These are phyloP conservation scores for Mucor ambiguus DNA, from an alignment of 371 early-diverging fungal genomes.

Conservation along the genomic window DNA sequence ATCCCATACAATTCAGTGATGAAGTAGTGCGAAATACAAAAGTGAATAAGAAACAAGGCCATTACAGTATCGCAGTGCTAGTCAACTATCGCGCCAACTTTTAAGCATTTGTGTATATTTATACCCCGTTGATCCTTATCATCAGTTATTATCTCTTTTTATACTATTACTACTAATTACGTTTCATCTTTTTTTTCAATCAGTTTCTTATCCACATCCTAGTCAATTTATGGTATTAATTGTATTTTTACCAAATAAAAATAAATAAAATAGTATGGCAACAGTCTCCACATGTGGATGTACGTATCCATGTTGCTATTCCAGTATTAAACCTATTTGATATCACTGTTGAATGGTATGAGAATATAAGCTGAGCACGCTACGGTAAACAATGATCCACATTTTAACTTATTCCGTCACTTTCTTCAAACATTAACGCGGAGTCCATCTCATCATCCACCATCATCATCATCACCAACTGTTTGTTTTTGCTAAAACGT, in stretches of 20 bases:
- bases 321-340: not conserved
- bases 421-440: not conserved
- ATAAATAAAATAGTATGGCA: not conserved
- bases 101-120: conserved; percentile 8
- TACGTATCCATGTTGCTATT: not conserved
- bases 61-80: conserved; percentile 31
- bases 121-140: conserved; percentile 1
- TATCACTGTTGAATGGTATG: not conserved
- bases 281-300: not conserved
- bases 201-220: not conserved
- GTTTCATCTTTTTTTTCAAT: not conserved
- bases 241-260: not conserved
- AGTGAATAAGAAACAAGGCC: conserved; percentile 31
- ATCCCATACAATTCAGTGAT: conserved; percentile 20
- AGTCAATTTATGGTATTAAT: not conserved
- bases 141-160: not conserved
- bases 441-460: conserved; percentile 1
- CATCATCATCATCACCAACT: not conserved
- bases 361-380: not conserved
- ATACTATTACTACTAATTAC: not conserved
- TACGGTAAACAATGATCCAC: conserved; percentile 3
- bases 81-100: conserved; percentile 31
- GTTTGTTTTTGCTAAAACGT: not conserved
- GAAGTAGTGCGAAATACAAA: conserved; percentile 31
- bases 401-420: not conserved